These are phyloP conservation scores for Candida silvicultrix DNA, from an alignment of 805 yeast species.

Conservation along the genomic window DNA sequence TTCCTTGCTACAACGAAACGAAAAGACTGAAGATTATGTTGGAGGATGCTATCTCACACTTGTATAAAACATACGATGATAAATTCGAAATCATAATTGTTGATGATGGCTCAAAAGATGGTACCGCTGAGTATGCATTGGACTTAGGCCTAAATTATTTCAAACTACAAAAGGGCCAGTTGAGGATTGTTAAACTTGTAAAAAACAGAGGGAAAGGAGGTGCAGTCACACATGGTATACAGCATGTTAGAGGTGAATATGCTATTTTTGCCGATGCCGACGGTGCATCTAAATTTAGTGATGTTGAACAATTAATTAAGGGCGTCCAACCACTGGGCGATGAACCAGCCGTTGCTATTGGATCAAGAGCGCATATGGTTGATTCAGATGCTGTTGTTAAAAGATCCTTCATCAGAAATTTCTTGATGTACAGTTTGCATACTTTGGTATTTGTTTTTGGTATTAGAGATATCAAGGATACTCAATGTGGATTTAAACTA, in stretches of 20 bases:
- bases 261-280: conserved; percentile 95
- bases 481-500: conserved; percentile 96
- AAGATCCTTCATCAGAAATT: conserved; percentile 80
- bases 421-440: conserved; percentile 90
- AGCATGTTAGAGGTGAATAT: conserved; percentile 64
- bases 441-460: conserved; percentile 84
- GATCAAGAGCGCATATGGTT: conserved; percentile 96
- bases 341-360: conserved; percentile 66
- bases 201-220: conserved; percentile 93
- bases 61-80: conserved; percentile 31
- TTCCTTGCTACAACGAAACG: conserved; percentile 93
- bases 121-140: conserved; percentile 68
- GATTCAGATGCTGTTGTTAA: conserved; percentile 95
- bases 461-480: conserved; percentile 77
- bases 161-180: conserved; percentile 44
- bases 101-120: conserved; percentile 89
- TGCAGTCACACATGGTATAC: conserved; percentile 91
- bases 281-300: conserved; percentile 84
- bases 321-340: conserved; percentile 27
- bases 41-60: conserved; percentile 55
- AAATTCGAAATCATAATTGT: conserved; percentile 77
- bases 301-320: conserved; percentile 45
- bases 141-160: conserved; percentile 41
- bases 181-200: conserved; percentile 66
- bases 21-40: conserved; percentile 65